Evolutionary conservation across 331 rosid genomes (phyloP).

Genomic region (Quercus tomentella): DNA sequence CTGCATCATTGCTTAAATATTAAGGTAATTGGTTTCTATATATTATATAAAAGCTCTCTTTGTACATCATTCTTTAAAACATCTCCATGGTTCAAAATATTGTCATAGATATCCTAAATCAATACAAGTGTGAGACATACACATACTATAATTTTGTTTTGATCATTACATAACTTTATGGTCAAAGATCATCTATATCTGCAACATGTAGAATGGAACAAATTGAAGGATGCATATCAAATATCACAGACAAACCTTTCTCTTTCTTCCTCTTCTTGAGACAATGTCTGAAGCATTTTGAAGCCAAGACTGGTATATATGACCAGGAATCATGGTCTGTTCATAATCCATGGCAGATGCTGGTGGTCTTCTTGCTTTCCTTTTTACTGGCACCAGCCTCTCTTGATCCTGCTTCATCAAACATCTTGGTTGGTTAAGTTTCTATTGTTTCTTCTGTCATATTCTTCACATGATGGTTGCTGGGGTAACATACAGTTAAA

Average conservation of each 20-base stretch:
- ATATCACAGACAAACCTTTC: conserved; percentile 43
- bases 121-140: background rate
- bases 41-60: background rate
- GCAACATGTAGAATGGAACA: background rate
- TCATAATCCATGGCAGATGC: conserved; percentile 55
- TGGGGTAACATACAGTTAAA: background rate
- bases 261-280: conserved; percentile 57
- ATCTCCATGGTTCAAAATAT: background rate
- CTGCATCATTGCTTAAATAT: background rate
- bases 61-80: background rate
- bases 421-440: conserved; percentile 10
- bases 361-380: conserved; percentile 40
- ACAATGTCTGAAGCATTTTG: conserved; percentile 55
- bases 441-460: background rate
- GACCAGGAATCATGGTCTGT: conserved; percentile 68
- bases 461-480: background rate
- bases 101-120: background rate
- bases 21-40: background rate
- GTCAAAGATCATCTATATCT: background rate
- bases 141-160: background rate
- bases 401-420: conserved; percentile 38
- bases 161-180: background rate
- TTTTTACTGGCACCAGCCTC: conserved; percentile 33
- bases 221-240: conserved; percentile 15
- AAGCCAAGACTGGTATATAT: conserved; percentile 75